Percentiles rank a stretch among this genome's conserved stretches.
Evolutionary conservation across 768 basidiomycete genomes (phyloP).

Genomic region (Calocera viscosa): DNA sequence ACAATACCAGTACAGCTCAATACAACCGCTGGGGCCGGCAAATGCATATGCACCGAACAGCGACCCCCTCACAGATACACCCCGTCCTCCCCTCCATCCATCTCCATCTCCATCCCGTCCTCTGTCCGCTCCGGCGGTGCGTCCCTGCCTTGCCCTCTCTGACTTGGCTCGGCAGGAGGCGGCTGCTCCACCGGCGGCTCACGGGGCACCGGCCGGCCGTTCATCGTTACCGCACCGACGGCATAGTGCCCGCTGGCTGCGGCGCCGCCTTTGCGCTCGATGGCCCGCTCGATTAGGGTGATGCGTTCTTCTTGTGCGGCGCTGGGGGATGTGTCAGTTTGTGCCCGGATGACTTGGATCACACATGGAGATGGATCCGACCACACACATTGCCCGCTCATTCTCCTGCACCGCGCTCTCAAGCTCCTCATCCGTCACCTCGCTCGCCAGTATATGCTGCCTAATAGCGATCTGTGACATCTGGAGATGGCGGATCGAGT

Average conservation of each 20-base stretch:
- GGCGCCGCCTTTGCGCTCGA: background rate
- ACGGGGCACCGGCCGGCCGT: no score
- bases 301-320: background rate
- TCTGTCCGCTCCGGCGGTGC: no score
- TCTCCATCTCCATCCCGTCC: background rate
- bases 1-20: no score
- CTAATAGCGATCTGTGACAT: background rate
- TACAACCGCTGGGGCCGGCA: no score
- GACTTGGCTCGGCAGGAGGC: no score
- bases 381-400: background rate
- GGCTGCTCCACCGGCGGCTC: no score
- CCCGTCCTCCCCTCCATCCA: background rate
- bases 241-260: background rate
- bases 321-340: background rate
- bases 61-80: background rate
- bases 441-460: background rate
- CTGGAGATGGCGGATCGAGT: background rate
- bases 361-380: background rate
- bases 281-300: background rate
- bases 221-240: background rate
- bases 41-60: no score
- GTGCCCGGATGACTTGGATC: no score
- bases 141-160: no score
- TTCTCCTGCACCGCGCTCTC: background rate
- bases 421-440: background rate